phyloP scores from a whole-genome alignment of 805 yeast species.

The Crinitomyces ghanaensis region DNA sequence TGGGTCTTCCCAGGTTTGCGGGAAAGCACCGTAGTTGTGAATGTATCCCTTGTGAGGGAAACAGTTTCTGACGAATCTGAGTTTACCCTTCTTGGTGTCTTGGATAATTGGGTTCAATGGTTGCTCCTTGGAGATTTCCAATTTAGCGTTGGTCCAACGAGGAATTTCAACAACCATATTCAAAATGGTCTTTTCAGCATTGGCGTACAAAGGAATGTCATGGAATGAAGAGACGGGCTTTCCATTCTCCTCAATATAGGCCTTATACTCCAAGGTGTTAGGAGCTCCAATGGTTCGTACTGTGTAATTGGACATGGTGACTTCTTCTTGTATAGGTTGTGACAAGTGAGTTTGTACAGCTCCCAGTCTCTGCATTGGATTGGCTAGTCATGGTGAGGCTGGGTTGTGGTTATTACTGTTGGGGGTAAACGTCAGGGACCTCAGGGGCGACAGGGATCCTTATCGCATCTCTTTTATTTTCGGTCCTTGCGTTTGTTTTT shows the following conservation, averaged over 20 bases:
- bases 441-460: too few species aligned
- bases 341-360: constrained; percentile 5
- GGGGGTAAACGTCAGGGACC: too few species aligned
- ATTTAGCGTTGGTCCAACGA: constrained; percentile 96
- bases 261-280: constrained; percentile 88
- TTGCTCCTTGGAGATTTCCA: constrained; percentile 81
- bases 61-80: constrained; percentile 91
- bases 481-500: too few species aligned
- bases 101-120: constrained; percentile 88
- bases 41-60: constrained; percentile 99
- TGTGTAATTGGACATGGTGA: constrained; percentile 53
- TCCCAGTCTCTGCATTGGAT: constrained; percentile 5
- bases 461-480: too few species aligned
- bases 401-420: background rate
- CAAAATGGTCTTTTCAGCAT: constrained; percentile 76
- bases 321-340: constrained; percentile 6
- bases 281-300: constrained; percentile 93
- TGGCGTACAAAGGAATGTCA: constrained; percentile 85
- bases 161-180: constrained; percentile 96
- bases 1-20: constrained; percentile 99
- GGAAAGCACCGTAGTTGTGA: constrained; percentile 97
- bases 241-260: constrained; percentile 85
- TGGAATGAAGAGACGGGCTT: constrained; percentile 94
- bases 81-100: constrained; percentile 94
- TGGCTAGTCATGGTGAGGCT: background rate